Evolutionary conservation across 2,329 filamentous ascomycete species (phyloP).

Genomic region (Fusarium sp.): DNA sequence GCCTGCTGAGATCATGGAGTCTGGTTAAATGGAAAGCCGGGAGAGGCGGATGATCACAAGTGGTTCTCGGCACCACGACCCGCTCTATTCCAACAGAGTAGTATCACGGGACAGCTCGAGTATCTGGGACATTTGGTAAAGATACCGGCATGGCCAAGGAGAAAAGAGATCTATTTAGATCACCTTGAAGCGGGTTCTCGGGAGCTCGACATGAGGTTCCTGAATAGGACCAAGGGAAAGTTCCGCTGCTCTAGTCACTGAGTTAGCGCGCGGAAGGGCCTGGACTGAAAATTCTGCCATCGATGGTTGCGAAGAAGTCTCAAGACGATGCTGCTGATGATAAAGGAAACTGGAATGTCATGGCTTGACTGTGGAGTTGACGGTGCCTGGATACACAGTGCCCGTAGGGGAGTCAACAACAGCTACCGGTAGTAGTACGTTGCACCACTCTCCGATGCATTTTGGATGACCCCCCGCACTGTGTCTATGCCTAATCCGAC

Average conservation of each 20-base stretch:
- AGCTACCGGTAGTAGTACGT: neutral
- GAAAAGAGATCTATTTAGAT: neutral
- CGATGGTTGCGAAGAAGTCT: slow-evolving; percentile 12
- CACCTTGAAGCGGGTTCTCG: neutral
- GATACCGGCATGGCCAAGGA: neutral
- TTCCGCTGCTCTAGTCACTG: neutral
- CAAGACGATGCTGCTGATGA: slow-evolving; percentile 11
- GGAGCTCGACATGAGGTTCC: neutral
- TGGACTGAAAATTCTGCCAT: slow-evolving; percentile 3
- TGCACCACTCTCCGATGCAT: too few species aligned
- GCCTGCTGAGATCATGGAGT: slow-evolving; percentile 2
- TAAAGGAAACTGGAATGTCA: slow-evolving; percentile 35
- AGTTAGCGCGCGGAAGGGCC: neutral
- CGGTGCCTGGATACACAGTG: fast-evolving
- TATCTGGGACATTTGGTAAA: neutral
- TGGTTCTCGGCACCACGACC: neutral
- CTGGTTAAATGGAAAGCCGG: neutral
- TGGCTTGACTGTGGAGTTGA: slow-evolving; percentile 8
- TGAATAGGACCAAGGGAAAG: neutral
- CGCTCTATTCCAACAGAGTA: neutral
- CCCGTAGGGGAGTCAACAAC: neutral
- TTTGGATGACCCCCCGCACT: neutral
- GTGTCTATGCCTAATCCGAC: slow-evolving; percentile 5
- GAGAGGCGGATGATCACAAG: neutral
- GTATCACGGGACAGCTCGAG: too few species aligned